These are phyloP conservation scores for Penicillium brasilianum DNA, from an alignment of 2,329 filamentous ascomycete species.

Conservation along the genomic window DNA sequence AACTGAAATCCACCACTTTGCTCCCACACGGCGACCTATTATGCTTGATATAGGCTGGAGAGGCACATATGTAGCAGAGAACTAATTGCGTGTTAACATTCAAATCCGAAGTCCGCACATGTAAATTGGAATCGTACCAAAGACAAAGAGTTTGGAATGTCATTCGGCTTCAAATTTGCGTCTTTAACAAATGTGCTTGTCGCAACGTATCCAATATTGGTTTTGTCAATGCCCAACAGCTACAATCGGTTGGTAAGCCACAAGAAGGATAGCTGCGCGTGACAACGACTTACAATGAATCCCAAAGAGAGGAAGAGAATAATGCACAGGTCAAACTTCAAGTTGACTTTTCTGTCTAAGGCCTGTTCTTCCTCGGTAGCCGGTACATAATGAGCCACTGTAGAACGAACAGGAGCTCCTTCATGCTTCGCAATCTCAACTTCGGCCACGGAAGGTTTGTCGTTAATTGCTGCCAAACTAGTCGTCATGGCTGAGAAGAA, in stretches of 20 bases:
- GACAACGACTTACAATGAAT: neutral
- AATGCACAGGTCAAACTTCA: constrained; percentile 3
- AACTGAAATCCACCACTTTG: constrained; percentile 19
- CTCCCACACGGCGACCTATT: constrained; percentile 21
- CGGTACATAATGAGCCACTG: constrained; percentile 2
- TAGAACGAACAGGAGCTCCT: neutral
- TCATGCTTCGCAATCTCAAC: constrained; percentile 3
- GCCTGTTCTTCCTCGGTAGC: neutral
- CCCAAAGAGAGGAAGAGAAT: constrained; percentile 1
- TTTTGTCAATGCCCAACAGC: constrained; percentile 19
- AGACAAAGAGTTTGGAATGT: constrained; percentile 17
- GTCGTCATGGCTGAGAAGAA: constrained; percentile 1
- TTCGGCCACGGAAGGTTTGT: constrained; percentile 1
- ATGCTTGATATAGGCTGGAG: constrained; percentile 21
- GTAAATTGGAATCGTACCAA: constrained; percentile 1
- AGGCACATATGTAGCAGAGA: constrained; percentile 27
- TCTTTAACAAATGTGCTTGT: constrained; percentile 20
- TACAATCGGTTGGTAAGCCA: neutral
- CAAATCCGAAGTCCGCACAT: neutral
- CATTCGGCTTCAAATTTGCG: constrained; percentile 13
- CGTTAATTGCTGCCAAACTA: neutral
- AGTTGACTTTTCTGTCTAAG: constrained; percentile 10
- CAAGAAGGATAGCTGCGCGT: neutral
- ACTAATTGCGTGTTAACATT: constrained; percentile 3
- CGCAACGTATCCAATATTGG: constrained; percentile 18